These are phyloP conservation scores for Trichophyton benhamiae DNA, from an alignment of 2,329 filamentous ascomycete genomes.

Conservation along the genomic window DNA sequence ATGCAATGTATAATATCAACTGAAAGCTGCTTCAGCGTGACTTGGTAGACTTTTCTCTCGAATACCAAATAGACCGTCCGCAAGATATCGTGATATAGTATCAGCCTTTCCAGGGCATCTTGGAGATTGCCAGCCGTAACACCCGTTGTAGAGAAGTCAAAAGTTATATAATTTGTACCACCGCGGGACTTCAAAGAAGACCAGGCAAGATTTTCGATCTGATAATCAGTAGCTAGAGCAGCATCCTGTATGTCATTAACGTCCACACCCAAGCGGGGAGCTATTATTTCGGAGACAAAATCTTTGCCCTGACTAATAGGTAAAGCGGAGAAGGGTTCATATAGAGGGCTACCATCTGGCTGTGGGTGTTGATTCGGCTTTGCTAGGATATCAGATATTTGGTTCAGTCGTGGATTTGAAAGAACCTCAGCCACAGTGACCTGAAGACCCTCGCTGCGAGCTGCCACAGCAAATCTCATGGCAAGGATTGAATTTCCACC, in stretches of 20 bases:
- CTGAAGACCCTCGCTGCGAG: slow-evolving; percentile 37
- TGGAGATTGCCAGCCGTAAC: neutral
- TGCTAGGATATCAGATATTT: neutral
- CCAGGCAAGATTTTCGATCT: neutral
- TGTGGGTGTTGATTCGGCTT: neutral
- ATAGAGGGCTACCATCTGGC: neutral
- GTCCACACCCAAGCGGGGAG: neutral
- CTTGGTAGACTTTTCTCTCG: neutral
- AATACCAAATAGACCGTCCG: neutral
- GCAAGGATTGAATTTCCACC: slow-evolving; percentile 47
- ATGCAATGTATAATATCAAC: neutral
- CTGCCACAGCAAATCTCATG: slow-evolving; percentile 49
- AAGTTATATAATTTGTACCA: neutral
- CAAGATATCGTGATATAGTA: neutral
- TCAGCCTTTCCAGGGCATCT: neutral
- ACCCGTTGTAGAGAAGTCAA: neutral
- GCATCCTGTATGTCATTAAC: neutral
- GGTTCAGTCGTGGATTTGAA: slow-evolving; percentile 10
- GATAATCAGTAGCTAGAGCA: neutral
- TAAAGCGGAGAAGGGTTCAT: neutral
- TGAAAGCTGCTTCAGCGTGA: neutral
- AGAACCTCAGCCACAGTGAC: slow-evolving; percentile 48
- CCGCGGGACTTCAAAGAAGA: neutral
- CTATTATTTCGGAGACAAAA: neutral
- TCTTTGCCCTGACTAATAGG: neutral